Evolutionary conservation across 2,329 filamentous ascomycete genomes (phyloP).

Genomic region (Helicocarpus griseus): DNA sequence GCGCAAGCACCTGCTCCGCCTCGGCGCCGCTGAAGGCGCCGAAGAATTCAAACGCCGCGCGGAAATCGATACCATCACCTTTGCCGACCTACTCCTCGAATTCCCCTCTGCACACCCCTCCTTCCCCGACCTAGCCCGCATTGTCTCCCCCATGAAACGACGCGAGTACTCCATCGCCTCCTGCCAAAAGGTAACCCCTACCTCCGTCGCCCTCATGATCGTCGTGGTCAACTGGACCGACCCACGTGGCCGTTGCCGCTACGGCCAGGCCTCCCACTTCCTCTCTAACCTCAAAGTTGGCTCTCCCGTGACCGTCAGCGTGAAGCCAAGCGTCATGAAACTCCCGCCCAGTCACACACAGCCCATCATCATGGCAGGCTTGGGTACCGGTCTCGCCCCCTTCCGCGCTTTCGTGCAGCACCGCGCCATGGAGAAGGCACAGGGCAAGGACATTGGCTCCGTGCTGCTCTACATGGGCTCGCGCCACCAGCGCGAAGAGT

Average conservation of each 20-base stretch:
- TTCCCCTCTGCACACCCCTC: slow-evolving; percentile 79
- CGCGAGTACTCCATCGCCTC: slow-evolving; percentile 99
- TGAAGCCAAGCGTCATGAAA: slow-evolving; percentile 99
- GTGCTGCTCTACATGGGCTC: slow-evolving; percentile 95
- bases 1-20: slow-evolving; percentile 65
- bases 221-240: slow-evolving; percentile 97
- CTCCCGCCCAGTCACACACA: slow-evolving; percentile 78
- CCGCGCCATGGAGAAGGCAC: slow-evolving; percentile 94
- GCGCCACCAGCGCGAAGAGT: slow-evolving; percentile 95
- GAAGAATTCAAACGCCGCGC: slow-evolving; percentile 85
- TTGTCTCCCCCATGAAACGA: slow-evolving; percentile 87
- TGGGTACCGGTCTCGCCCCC: slow-evolving; percentile 95
- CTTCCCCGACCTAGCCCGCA: slow-evolving; percentile 80
- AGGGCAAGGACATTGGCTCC: slow-evolving; percentile 86
- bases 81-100: slow-evolving; percentile 79
- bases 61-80: slow-evolving; percentile 86
- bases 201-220: slow-evolving; percentile 85
- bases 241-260: slow-evolving; percentile 73
- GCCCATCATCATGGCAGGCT: slow-evolving; percentile 95
- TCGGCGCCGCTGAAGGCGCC: slow-evolving; percentile 70
- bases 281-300: slow-evolving; percentile 68
- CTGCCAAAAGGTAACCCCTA: slow-evolving; percentile 87
- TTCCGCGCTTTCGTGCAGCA: slow-evolving; percentile 99
- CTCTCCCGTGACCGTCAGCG: slow-evolving; percentile 76
- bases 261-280: slow-evolving; percentile 88